Conservation (phyloP, 2,329 filamentous ascomycete species). For the Trichoderma harzianum region DNA sequence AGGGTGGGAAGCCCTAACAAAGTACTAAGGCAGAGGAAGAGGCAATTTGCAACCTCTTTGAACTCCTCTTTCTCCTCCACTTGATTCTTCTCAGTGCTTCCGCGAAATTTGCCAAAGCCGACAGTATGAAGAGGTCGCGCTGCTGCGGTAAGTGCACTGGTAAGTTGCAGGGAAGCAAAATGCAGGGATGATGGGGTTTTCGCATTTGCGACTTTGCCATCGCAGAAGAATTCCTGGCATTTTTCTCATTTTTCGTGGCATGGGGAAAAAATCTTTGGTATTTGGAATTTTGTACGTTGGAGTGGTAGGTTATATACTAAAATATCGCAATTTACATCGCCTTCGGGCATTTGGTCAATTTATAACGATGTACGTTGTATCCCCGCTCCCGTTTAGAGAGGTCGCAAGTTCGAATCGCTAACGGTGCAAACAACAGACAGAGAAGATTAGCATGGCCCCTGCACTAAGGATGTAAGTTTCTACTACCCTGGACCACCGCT, state of each 20-base stretch:
- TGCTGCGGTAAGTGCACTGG: not conserved
- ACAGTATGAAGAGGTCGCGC: not conserved
- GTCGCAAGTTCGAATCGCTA: conserved; percentile 19
- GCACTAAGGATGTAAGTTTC: conserved; percentile 69
- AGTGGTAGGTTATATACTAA: not conserved
- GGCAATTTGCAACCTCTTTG: not conserved
- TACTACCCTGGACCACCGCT: not conserved
- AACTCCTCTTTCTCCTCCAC: not conserved
- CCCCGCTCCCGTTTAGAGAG: not conserved
- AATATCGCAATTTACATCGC: not conserved
- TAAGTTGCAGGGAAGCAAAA: not conserved
- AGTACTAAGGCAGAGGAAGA: not conserved
- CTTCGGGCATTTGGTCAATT: conserved; percentile 23
- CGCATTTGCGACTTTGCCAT: not conserved
- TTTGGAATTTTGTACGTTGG: not conserved
- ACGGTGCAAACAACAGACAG: not conserved
- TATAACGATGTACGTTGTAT: conserved; percentile 19
- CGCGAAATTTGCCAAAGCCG: not conserved
- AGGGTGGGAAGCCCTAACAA: not conserved
- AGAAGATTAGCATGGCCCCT: conserved; percentile 79
- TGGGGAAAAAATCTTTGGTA: not conserved
- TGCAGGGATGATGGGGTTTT: not conserved
- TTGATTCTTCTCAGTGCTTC: not conserved
- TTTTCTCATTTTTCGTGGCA: not conserved
- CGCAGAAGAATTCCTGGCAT: not conserved